Evolutionary conservation across 176 grass and related monocot species (phyloP), one percentile per base, ranked within the genome.

Genomic region (Cocos nucifera): DNA sequence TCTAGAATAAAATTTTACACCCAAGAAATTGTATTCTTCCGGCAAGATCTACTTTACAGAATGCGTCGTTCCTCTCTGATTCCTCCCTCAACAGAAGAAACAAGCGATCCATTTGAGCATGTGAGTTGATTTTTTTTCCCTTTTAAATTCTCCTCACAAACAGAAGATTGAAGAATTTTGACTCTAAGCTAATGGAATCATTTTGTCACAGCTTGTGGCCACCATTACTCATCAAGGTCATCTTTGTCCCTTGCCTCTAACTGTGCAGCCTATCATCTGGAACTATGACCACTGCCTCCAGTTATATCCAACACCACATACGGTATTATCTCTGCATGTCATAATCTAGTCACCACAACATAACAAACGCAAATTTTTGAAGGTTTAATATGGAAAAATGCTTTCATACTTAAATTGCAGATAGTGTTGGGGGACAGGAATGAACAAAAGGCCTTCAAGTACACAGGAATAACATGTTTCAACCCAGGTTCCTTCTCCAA

Each of bases 221-320:
- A 96, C 92, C 27, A 83, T 96, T 58, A 96, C 87, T 51, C 92
- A 96, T 78, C 92, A 96, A 77, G 85, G 92, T 71, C 92, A 96
- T 82, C 92, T 96, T 67, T 97, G 92, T 68, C 92, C 92, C 56
- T 71, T 97, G 78, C 92, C 92, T 58, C 81, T 91, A 52, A 97
- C 92, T 59, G 80, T 97, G 59, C 86, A 91, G 66, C 87, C 87
- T 60, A 87, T 97, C 72, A 91, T 97, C 77, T 97, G 92, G 92
- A 97, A 91, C 79, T 97, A 88, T 60, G 92, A 91, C 75, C 87
- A 97, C 75, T 90, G 83, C 73, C 87, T 96, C 62, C 75, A 87
- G 20, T 49, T 97, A 49, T 97, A 97, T 78, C 92, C 92, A 66
- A 91, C 87, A 70, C 92, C 92, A 54, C 78, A 97, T 66, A 80